Conservation (phyloP, 2,329 filamentous ascomycete genomes). For the Fusarium torreyae region DNA sequence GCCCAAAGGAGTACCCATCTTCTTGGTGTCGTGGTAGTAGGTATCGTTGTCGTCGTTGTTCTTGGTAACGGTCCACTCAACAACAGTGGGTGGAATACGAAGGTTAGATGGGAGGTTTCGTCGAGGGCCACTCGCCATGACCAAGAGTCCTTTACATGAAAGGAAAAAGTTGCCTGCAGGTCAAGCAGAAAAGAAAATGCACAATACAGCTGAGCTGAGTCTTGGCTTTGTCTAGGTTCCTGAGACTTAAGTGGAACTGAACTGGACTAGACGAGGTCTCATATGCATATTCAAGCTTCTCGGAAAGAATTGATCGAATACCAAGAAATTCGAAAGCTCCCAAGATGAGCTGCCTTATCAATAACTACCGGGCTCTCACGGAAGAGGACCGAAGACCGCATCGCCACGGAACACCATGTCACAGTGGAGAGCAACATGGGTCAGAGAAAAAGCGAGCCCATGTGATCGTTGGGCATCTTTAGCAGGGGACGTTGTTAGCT, state of each 20-base stretch:
- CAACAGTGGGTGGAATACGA: slow-evolving; percentile 39
- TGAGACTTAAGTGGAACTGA: slow-evolving; percentile 8
- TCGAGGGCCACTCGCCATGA: slow-evolving; percentile 48
- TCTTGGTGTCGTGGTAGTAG: slow-evolving; percentile 19
- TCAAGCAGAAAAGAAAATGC: slow-evolving; percentile 2
- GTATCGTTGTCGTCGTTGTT: slow-evolving; percentile 14
- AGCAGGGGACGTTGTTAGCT: slow-evolving; percentile 33
- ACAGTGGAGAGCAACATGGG: slow-evolving; percentile 15
- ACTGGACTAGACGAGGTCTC: neutral
- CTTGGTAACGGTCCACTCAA: slow-evolving; percentile 33
- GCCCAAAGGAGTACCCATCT: slow-evolving; percentile 54
- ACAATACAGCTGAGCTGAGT: slow-evolving; percentile 8
- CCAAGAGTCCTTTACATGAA: slow-evolving; percentile 16
- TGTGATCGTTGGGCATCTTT: slow-evolving; percentile 27
- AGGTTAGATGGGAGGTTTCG: slow-evolving; percentile 40
- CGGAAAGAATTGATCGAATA: slow-evolving; percentile 9
- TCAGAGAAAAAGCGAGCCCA: slow-evolving; percentile 4
- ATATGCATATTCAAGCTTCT: neutral
- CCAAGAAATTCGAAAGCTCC: slow-evolving; percentile 15
- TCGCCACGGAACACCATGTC: slow-evolving; percentile 23
- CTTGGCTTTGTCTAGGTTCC: neutral
- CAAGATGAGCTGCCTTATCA: slow-evolving; percentile 36
- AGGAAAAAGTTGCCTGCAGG: neutral
- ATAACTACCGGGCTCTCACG: slow-evolving; percentile 15
- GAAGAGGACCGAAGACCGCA: slow-evolving; percentile 7